Percentiles rank a stretch among this genome's conserved stretches.
Conservation (phyloP, 345 rosid species). For the Rubroshorea leprosula region DNA sequence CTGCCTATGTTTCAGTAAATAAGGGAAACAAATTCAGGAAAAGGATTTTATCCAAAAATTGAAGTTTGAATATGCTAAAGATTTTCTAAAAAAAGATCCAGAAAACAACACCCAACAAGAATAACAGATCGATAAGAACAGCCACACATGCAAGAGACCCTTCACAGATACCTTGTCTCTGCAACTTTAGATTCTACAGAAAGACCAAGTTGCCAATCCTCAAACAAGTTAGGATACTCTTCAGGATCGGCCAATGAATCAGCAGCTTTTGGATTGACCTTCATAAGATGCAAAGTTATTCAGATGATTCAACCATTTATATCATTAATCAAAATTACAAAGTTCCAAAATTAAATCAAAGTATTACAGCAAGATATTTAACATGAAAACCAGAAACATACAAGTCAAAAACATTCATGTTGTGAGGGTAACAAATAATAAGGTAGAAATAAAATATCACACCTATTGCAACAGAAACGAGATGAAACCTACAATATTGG, state of each 20-base stretch:
- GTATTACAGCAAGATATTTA: background rate
- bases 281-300: conserved; percentile 15
- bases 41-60: background rate
- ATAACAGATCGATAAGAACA: background rate
- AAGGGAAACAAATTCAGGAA: background rate
- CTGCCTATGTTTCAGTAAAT: too few species aligned
- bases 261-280: conserved; percentile 98
- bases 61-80: background rate
- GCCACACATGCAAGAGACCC: background rate
- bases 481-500: background rate
- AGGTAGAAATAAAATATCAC: too few species aligned
- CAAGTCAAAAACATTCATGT: background rate
- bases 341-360: background rate
- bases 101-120: background rate
- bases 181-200: conserved; percentile 74
- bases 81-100: too few species aligned
- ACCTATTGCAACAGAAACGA: background rate
- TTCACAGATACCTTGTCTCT: conserved; percentile 55
- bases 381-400: background rate
- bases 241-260: conserved; percentile 98
- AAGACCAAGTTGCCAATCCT: conserved; percentile 95
- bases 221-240: conserved; percentile 95
- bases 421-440: background rate
- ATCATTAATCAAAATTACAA: background rate
- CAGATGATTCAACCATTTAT: background rate